These are phyloP conservation scores for Pichia sp. DNA, from an alignment of 1,139 yeast genomes.

Conservation along the genomic window DNA sequence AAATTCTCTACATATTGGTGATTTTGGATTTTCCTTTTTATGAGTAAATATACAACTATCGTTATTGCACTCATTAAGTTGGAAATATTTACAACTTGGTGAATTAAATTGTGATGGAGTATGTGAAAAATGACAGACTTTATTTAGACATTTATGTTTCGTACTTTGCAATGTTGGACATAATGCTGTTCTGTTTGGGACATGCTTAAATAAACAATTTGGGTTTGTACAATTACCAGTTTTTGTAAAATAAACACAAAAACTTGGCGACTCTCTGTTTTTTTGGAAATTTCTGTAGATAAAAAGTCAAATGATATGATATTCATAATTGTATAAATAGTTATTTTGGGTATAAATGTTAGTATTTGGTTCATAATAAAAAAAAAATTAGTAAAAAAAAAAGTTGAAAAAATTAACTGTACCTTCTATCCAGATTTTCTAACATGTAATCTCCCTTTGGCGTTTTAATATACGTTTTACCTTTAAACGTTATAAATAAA, in stretches of 20 bases:
- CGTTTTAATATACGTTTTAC: slow-evolving; percentile 21
- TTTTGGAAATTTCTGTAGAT: not conserved
- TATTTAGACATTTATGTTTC: slow-evolving; percentile 41
- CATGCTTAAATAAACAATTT: slow-evolving; percentile 52
- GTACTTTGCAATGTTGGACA: slow-evolving; percentile 47
- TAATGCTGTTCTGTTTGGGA: slow-evolving; percentile 42
- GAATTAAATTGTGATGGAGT: slow-evolving; percentile 54
- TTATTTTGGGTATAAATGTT: not conserved
- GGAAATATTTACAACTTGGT: slow-evolving; percentile 55
- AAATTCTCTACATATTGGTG: slow-evolving; percentile 55
- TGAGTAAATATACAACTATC: slow-evolving; percentile 53
- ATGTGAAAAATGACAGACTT: slow-evolving; percentile 56
- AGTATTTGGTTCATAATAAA: slow-evolving; percentile 16
- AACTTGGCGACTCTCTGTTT: not conserved
- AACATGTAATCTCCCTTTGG: slow-evolving; percentile 22
- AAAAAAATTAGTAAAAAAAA: slow-evolving; percentile 41
- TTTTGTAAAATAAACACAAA: slow-evolving; percentile 10
- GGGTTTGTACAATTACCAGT: slow-evolving; percentile 34
- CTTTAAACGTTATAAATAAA: slow-evolving; percentile 13
- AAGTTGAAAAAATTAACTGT: not conserved
- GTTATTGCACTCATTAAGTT: slow-evolving; percentile 49
- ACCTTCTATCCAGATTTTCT: slow-evolving; percentile 8
- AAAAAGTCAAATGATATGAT: not conserved
- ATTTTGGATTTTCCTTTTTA: slow-evolving; percentile 33
- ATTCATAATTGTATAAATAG: not conserved